Conservation (phyloP, 2,329 filamentous ascomycete species). For the Aspergillus sp. region DNA sequence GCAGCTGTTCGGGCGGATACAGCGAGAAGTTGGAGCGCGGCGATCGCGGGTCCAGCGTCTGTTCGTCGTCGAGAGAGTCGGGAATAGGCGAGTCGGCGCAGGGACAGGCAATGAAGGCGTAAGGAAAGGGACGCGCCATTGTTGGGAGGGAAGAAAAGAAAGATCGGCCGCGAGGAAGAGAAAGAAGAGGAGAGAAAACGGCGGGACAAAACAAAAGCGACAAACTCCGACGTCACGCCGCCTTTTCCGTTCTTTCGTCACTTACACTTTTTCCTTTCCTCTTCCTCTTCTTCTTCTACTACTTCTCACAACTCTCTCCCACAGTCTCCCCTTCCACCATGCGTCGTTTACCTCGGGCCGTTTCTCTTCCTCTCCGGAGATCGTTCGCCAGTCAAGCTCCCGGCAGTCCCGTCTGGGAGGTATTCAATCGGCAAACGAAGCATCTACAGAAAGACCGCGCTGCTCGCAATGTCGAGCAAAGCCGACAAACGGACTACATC, state of each 20-base stretch:
- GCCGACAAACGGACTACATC: conserved; percentile 84
- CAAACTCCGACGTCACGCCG: conserved; percentile 7
- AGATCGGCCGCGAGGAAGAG: neutral
- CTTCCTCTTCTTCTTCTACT: neutral
- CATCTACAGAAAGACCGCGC: conserved; percentile 89
- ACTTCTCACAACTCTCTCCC: neutral
- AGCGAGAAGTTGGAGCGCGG: conserved; percentile 86
- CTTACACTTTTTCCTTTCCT: neutral
- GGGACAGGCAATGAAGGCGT: conserved; percentile 65
- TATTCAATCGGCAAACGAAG: conserved; percentile 88
- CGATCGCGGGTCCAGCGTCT: conserved; percentile 81
- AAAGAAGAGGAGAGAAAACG: neutral
- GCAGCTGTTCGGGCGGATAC: conserved; percentile 86
- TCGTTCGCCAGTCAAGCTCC: conserved; percentile 76
- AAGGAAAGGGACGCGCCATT: conserved; percentile 61
- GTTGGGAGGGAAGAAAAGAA: conserved; percentile 1
- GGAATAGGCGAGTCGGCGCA: conserved; percentile 54
- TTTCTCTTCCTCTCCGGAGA: conserved; percentile 32
- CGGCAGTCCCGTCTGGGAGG: conserved; percentile 75
- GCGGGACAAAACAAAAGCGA: neutral
- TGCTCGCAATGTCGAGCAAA: conserved; percentile 66
- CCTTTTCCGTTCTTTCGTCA: neutral
- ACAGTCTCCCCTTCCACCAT: neutral
- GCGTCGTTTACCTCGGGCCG: conserved; percentile 18
- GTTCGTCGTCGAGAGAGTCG: conserved; percentile 62